Base-by-base conservation (phyloP, 176 grass and related monocot genomes). In the Echinochloa phyllopogon region DNA sequence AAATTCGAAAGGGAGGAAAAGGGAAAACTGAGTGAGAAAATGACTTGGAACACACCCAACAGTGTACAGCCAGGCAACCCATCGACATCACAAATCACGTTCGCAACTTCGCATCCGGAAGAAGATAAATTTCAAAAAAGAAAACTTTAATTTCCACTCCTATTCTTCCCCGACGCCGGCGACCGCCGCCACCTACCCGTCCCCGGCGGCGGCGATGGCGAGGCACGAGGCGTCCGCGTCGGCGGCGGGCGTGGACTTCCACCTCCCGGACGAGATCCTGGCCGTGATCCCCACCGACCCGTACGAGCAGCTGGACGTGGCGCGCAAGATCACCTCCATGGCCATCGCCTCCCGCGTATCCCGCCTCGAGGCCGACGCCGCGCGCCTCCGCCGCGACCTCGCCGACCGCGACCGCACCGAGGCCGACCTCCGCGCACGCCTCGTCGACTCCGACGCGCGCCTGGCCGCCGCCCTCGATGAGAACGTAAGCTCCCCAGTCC, bases 291-390 rank as follows among this genome's bases (percentile, higher is more conserved):
- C 96, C 11, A 92, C 81, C 60, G 93, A 98, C 79, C 96, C 96
- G 77, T 98, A 98, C 81, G 96, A 94, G 87, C 96, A 94, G 89
- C 93, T 96, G 44, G 96, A 99, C 81, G 56, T 99, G 48, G 96
- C 96, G 44, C 87, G 93, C 68, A 95, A 95, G 93, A 99, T 99
- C 91, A 96, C 96, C 45, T 96, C 96, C 81, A 92, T 99, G 96
- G 96, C 96, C 77, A 91, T 99, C 77, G 50, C 89, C 50, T 99
- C 93, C 43, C 96, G 93, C 72, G 93, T 99, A 72, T 90, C 89
- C 73, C 78, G 77, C 37, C 89, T 99, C 29, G 96, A 99, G 83
- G 90, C 77, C 9, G 96, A 96, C 72, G 84, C 87, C 18, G 87
- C 68, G 20, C 88, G 84, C 63, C 87, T 99, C 75, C 82, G 90